Conservation (phyloP, 306 rosid species). For the Trifolium repens region DNA sequence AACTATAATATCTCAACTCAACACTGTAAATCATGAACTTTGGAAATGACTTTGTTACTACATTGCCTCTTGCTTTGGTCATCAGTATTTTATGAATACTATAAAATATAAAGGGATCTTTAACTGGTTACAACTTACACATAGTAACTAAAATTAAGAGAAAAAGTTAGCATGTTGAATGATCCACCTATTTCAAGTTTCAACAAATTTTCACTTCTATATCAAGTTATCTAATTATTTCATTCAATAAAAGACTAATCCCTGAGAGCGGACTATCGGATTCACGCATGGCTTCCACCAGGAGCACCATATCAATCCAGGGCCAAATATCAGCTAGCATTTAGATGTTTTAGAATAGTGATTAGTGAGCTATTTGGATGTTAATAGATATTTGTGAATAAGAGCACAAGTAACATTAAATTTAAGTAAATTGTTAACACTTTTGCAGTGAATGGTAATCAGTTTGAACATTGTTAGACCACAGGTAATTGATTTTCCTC, state of each 20-base stretch:
- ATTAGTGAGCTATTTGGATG: background rate
- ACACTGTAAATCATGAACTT: slow-evolving; percentile 9
- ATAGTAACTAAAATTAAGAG: background rate
- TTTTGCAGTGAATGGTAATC: background rate
- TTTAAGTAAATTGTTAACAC: background rate
- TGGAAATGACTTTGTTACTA: slow-evolving; percentile 14
- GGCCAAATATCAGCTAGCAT: slow-evolving; percentile 17
- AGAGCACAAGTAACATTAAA: background rate
- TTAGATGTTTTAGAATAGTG: background rate
- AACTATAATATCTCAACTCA: background rate
- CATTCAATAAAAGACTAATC: slow-evolving; percentile 8
- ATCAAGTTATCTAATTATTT: slow-evolving; percentile 7
- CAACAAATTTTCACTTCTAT: slow-evolving; percentile 12
- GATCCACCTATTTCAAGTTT: slow-evolving; percentile 21
- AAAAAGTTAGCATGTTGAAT: slow-evolving; percentile 18
- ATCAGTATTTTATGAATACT: background rate
- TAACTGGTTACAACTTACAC: background rate
- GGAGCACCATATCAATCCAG: slow-evolving; percentile 7
- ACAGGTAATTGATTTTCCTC: background rate
- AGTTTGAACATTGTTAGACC: background rate
- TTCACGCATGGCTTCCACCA: slow-evolving; percentile 1
- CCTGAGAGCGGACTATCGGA: background rate
- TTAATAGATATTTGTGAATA: background rate
- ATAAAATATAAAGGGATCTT: background rate
- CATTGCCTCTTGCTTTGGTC: slow-evolving; percentile 5